Evolutionary conservation across 2,329 filamentous ascomycete species (phyloP).

Genomic region (Epichloe sibirici): DNA sequence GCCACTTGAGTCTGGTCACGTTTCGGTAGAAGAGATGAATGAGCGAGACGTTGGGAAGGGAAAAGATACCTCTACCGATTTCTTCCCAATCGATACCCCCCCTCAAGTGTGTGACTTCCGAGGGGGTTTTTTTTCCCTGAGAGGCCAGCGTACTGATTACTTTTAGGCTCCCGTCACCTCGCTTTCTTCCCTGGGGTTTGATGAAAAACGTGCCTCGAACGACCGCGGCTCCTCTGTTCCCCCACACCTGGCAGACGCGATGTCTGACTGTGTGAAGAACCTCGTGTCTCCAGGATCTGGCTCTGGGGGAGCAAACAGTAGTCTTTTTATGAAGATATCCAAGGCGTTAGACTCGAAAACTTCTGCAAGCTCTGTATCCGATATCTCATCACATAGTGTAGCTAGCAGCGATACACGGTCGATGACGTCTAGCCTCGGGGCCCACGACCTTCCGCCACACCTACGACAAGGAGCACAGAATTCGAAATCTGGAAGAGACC

Average conservation of each 20-base stretch:
- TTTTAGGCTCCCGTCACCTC: slow-evolving; percentile 17
- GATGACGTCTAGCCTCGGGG: background rate
- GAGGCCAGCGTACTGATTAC: slow-evolving; percentile 4
- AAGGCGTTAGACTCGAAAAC: background rate
- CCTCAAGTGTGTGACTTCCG: slow-evolving; percentile 10
- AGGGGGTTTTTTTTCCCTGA: background rate
- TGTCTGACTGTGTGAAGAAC: background rate
- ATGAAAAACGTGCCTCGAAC: background rate
- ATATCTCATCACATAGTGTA: background rate
- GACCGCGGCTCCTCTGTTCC: background rate
- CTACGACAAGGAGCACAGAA: background rate
- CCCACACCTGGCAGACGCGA: background rate
- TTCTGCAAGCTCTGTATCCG: background rate
- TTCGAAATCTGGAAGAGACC: background rate
- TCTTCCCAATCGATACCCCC: slow-evolving; percentile 13
- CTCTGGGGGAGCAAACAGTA: background rate
- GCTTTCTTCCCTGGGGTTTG: slow-evolving; percentile 13
- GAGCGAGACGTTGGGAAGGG: slow-evolving; percentile 6
- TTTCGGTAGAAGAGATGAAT: slow-evolving; percentile 19
- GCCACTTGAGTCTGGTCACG: slow-evolving; percentile 20
- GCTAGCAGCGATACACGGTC: background rate
- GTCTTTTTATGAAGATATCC: background rate
- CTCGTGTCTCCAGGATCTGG: background rate
- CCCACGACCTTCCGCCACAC: slow-evolving; percentile 1
- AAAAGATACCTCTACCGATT: slow-evolving; percentile 11